Percentiles rank a stretch among this genome's conserved stretches.
Evolutionary conservation across 768 basidiomycete species (phyloP).

Genomic region (Russula virescens): DNA sequence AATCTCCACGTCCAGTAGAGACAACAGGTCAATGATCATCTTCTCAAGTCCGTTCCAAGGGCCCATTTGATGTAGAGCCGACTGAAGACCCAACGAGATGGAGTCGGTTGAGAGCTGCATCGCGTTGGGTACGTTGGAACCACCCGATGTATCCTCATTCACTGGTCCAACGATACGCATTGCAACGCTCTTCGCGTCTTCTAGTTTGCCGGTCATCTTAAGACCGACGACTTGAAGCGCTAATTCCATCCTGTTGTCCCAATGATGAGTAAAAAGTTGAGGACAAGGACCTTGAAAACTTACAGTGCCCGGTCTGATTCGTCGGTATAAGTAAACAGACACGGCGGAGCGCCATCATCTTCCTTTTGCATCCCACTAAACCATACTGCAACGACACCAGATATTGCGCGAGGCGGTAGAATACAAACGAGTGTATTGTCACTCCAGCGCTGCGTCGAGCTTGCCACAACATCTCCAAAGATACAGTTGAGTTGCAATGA

Average conservation of each 20-base stretch:
- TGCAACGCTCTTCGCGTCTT: slow-evolving; percentile 89
- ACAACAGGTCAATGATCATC: slow-evolving; percentile 74
- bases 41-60: slow-evolving; percentile 61
- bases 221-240: slow-evolving; percentile 92
- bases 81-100: slow-evolving; percentile 47
- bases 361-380: slow-evolving; percentile 70
- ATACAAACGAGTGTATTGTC: slow-evolving; percentile 90
- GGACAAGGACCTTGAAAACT: slow-evolving; percentile 32
- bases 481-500: slow-evolving; percentile 66
- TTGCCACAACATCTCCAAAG: slow-evolving; percentile 79
- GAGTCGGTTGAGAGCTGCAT: slow-evolving; percentile 46
- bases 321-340: slow-evolving; percentile 85
- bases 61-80: slow-evolving; percentile 51
- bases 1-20: slow-evolving; percentile 62
- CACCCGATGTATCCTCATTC: slow-evolving; percentile 43
- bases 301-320: slow-evolving; percentile 85
- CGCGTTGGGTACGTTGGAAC: slow-evolving; percentile 13
- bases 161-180: slow-evolving; percentile 83
- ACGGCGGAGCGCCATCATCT: slow-evolving; percentile 49
- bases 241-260: slow-evolving; percentile 73
- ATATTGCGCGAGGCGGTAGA: slow-evolving; percentile 71
- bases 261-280: slow-evolving; percentile 11
- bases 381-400: slow-evolving; percentile 88
- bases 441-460: slow-evolving; percentile 86
- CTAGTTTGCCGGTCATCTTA: slow-evolving; percentile 94